Conservation (phyloP, 2,329 filamentous ascomycete species). For the Fusarium sp. region DNA sequence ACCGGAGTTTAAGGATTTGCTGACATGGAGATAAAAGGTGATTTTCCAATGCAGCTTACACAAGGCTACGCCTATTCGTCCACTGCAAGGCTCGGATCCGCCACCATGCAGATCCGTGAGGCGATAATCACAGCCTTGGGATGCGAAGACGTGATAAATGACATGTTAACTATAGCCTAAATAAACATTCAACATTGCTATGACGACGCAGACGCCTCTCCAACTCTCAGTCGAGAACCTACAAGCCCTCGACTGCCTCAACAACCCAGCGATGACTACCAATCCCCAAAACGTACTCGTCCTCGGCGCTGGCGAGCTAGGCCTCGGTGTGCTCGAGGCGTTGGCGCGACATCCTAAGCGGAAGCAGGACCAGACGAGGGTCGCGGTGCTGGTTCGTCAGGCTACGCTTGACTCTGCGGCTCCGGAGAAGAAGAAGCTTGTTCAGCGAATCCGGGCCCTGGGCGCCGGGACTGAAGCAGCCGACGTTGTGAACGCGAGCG, state of each 20-base stretch:
- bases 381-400: conserved; percentile 64
- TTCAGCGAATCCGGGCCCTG: conserved; percentile 49
- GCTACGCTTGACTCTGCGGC: conserved; percentile 54
- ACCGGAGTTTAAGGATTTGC: conserved; percentile 15
- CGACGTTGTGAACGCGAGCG: conserved; percentile 54
- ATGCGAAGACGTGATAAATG: conserved; percentile 14
- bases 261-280: conserved; percentile 38
- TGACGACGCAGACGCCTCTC: conserved; percentile 35
- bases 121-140: background rate
- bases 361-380: conserved; percentile 39
- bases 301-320: conserved; percentile 73
- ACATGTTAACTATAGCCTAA: conserved; percentile 29
- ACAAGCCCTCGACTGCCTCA: conserved; percentile 39
- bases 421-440: conserved; percentile 48
- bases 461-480: conserved; percentile 54
- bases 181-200: conserved; percentile 19
- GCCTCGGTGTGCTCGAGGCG: conserved; percentile 61
- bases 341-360: conserved; percentile 58
- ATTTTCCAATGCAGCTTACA: background rate
- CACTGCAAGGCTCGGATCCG: background rate
- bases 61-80: conserved; percentile 3
- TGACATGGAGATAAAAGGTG: conserved; percentile 16
- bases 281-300: conserved; percentile 58
- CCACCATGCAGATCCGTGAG: conserved; percentile 5
- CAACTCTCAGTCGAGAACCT: conserved; percentile 42